Base-by-base conservation (phyloP, 2,329 filamentous ascomycete species). In the Alternaria solani region DNA sequence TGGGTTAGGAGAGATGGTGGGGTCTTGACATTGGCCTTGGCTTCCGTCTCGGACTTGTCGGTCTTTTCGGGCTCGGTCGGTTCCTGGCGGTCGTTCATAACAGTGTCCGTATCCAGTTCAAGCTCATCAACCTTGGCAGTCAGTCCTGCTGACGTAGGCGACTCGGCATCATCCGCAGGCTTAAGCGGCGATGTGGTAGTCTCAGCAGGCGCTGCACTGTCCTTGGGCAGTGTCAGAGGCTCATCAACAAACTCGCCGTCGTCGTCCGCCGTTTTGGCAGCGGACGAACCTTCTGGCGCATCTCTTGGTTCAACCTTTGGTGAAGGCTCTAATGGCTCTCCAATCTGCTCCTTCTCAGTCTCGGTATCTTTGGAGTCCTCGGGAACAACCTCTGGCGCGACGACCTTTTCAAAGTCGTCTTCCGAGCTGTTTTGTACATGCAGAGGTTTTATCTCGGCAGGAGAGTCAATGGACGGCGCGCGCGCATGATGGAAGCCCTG, bases 361-460 rank as follows among this genome's bases (percentile, higher is more conserved):
- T 86, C 41, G 23, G 61, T 61, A 7, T 62, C 66, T 53, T 72
- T 71, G 9, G 59, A 87, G 51, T 92, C 89, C 62, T 94, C 91
- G 18, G 87, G 87, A 69, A 93, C 86, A 60, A 93, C 90, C 30
- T 88, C 89, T 46, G 87, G 86, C 25, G 84, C 83, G 46, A 83
- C 83, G 9, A 98, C 94, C 78, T 97, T 93, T 76, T 99, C 95
- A 72, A 97, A 98, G 74, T 98, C 95, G 65, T 95, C 92, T 66
- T 97, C 93, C 12, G 91, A 90, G 16, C 87, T 88, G 71, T 95
- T 96, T 53, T 90, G 91, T 14, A 94, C 88, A 67, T 94, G 92
- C 1, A 94, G 83, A 47, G 84, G 86, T 54, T 91, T 91, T 51
- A 88, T 85, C 57, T 88, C 88, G 65, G 93, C 91, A 1, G 86